These are phyloP conservation scores for Solanum etuberosum DNA, from an alignment of 257 asterid genomes.

Conservation along the genomic window DNA sequence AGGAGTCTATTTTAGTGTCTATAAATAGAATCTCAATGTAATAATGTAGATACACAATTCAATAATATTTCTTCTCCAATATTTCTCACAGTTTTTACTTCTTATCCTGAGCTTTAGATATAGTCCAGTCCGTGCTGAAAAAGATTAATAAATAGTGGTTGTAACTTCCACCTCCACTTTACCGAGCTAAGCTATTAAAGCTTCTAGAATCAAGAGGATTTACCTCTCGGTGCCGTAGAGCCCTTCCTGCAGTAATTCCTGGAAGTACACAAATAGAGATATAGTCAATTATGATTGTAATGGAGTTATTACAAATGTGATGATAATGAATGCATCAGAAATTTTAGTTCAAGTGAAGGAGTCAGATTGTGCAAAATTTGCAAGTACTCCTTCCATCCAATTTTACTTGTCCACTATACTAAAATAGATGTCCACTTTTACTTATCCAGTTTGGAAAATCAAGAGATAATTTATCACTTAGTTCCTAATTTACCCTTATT, in stretches of 20 bases:
- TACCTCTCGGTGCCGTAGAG: constrained; percentile 60
- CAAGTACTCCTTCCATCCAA: neutral
- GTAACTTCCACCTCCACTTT: neutral
- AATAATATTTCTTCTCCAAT: neutral
- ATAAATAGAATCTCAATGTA: neutral
- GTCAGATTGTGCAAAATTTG: neutral
- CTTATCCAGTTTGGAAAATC: neutral
- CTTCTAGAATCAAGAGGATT: neutral
- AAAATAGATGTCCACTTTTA: neutral
- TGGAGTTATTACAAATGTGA: neutral
- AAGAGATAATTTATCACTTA: neutral
- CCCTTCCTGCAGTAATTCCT: constrained; percentile 96
- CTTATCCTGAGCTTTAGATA: neutral
- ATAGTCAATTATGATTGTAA: neutral
- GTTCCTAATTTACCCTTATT: neutral
- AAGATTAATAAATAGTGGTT: neutral
- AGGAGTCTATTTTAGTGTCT: neutral
- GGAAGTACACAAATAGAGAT: constrained; percentile 20
- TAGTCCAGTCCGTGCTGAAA: neutral
- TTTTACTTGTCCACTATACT: neutral
- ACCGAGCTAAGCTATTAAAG: neutral
- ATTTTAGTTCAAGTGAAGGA: neutral
- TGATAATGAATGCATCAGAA: neutral
- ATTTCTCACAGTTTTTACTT: neutral
- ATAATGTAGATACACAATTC: neutral